A percentile compares a stretch with the other conserved stretches of the same genome.
phyloP scores from a whole-genome alignment of 495 filamentous ascomycete genomes.

The Neurospora cerealis region DNA sequence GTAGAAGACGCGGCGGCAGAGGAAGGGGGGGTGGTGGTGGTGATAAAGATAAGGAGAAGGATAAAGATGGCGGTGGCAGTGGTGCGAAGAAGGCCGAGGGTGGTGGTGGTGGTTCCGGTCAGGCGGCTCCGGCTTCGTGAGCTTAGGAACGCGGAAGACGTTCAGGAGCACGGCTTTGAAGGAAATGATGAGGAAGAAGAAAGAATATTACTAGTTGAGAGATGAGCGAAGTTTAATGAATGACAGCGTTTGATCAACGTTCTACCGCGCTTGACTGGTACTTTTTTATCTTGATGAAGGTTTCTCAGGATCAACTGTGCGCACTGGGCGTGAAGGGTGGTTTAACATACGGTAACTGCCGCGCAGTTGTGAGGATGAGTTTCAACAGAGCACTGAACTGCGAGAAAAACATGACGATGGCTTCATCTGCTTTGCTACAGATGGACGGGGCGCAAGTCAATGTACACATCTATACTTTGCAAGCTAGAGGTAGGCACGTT shows the following conservation, averaged over 20 bases:
- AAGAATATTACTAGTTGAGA: neutral
- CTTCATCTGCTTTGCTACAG: neutral
- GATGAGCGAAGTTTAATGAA: neutral
- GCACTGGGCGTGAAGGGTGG: neutral
- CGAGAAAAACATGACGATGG: neutral
- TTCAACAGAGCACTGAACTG: neutral
- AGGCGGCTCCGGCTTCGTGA: neutral
- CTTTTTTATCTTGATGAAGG: neutral
- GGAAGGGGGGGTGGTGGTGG: constrained; percentile 7
- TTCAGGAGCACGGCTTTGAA: neutral
- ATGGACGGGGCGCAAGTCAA: neutral
- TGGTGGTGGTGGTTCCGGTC: neutral
- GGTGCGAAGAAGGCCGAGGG: constrained; percentile 1
- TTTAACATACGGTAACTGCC: neutral
- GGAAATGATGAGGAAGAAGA: neutral
- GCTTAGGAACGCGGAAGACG: neutral
- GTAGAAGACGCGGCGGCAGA: constrained; percentile 11
- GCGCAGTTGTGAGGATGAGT: neutral
- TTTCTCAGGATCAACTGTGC: neutral
- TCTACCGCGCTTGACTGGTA: neutral
- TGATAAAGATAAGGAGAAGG: constrained; percentile 6
- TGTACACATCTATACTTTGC: neutral
- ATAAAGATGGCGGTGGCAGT: constrained; percentile 3
- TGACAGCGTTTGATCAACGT: neutral
- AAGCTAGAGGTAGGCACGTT: neutral